phyloP scores from a whole-genome alignment of 2,329 filamentous ascomycete species.

The Fusarium nisikadoi region DNA sequence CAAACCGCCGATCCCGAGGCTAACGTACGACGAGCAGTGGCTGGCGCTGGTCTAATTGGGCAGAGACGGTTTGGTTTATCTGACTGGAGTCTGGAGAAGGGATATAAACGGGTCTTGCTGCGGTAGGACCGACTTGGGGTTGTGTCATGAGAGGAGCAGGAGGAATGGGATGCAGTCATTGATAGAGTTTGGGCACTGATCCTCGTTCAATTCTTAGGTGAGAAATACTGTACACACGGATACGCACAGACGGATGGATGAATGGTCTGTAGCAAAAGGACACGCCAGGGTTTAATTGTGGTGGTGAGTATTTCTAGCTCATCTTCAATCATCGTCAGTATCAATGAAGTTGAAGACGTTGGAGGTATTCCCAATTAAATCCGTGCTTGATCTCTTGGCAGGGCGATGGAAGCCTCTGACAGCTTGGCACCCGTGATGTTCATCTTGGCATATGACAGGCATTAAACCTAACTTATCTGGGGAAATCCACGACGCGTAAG shows the following conservation, averaged over 20 bases:
- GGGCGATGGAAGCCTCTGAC: background rate
- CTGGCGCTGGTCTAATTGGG: background rate
- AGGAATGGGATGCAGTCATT: slow-evolving; percentile 8
- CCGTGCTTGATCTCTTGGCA: slow-evolving; percentile 24
- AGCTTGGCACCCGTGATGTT: slow-evolving; percentile 11
- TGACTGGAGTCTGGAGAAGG: background rate
- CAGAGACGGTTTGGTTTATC: slow-evolving; percentile 1
- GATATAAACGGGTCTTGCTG: background rate
- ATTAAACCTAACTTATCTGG: background rate
- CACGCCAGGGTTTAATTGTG: background rate
- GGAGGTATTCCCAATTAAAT: slow-evolving; percentile 12
- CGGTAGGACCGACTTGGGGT: background rate
- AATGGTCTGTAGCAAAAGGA: background rate
- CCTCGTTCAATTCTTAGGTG: background rate
- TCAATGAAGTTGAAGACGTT: background rate
- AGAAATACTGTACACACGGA: background rate
- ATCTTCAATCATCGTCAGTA: background rate
- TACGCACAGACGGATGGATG: background rate
- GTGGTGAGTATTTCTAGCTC: background rate
- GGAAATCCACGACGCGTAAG: background rate
- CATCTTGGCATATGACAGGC: slow-evolving; percentile 9
- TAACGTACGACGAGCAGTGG: background rate
- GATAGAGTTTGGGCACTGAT: slow-evolving; percentile 7
- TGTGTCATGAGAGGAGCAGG: background rate
- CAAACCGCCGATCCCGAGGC: slow-evolving; percentile 17